phyloP scores from a whole-genome alignment of 306 rosid species.

The Prunus padus region DNA sequence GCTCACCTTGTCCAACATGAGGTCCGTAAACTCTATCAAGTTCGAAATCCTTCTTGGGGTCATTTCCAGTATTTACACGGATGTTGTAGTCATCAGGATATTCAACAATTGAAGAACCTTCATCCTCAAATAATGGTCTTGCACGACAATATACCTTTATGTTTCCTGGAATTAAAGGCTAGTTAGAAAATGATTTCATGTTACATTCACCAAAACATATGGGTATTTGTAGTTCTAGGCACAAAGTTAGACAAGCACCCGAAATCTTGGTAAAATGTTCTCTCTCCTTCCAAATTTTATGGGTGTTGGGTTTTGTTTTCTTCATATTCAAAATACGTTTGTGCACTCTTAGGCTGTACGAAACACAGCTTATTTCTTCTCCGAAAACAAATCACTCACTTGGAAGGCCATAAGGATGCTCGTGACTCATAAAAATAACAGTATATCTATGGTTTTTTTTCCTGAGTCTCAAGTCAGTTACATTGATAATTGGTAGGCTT shows the following conservation, averaged over 20 bases:
- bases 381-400: not conserved
- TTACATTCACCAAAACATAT: not conserved
- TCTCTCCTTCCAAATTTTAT: not conserved
- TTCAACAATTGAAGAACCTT: slow-evolving; percentile 76
- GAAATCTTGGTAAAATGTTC: not conserved
- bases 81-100: slow-evolving; percentile 84
- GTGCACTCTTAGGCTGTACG: not conserved
- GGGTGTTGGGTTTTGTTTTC: not conserved
- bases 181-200: slow-evolving; percentile 1
- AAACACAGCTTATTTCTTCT: not conserved
- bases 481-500: not conserved
- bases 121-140: slow-evolving; percentile 92
- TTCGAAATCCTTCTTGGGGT: slow-evolving; percentile 86
- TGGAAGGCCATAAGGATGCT: not conserved
- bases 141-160: slow-evolving; percentile 77
- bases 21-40: slow-evolving; percentile 95
- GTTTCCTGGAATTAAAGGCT: slow-evolving; percentile 62
- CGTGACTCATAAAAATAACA: no score
- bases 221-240: not conserved
- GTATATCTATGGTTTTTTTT: no score
- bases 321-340: not conserved
- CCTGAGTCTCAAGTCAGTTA: not conserved
- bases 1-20: slow-evolving; percentile 94
- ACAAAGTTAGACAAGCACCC: not conserved
- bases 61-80: slow-evolving; percentile 82